Percentiles rank a stretch among this genome's conserved stretches.
phyloP scores from a whole-genome alignment of 108 stramenopile genomes.

The Conticribra guillardii region DNA sequence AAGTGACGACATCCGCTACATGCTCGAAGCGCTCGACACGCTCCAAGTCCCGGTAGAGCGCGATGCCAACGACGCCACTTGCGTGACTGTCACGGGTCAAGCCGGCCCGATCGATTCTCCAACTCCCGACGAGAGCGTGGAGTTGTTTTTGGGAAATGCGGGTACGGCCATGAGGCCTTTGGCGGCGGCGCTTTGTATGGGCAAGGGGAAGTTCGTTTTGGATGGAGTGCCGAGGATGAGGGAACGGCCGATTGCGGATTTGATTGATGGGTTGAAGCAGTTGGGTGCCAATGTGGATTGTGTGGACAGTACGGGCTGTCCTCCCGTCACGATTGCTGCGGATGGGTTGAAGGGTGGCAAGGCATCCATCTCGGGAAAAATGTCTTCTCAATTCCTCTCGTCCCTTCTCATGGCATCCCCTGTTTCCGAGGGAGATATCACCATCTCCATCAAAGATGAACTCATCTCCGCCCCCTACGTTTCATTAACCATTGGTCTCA shows the following conservation, averaged over 20 bases:
- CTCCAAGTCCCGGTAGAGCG: conserved; percentile 81
- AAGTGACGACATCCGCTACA: conserved; percentile 96
- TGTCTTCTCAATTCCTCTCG: conserved; percentile 96
- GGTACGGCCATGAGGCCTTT: conserved; percentile 97
- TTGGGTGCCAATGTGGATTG: conserved; percentile 93
- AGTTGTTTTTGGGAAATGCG: conserved; percentile 94
- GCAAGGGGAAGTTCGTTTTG: conserved; percentile 89
- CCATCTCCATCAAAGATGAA: conserved; percentile 93
- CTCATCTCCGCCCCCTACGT: conserved; percentile 97
- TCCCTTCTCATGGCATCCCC: conserved; percentile 96
- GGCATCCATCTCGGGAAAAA: conserved; percentile 93
- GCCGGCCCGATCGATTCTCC: conserved; percentile 88
- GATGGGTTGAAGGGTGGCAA: conserved; percentile 67
- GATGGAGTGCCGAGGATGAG: conserved; percentile 97
- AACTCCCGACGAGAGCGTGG: conserved; percentile 55
- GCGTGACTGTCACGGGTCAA: conserved; percentile 80
- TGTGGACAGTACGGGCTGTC: conserved; percentile 90
- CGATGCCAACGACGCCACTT: conserved; percentile 57
- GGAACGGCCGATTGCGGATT: conserved; percentile 94
- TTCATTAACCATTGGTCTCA: conserved; percentile 93
- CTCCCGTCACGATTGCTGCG: conserved; percentile 89
- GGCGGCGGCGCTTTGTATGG: conserved; percentile 91
- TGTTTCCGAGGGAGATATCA: conserved; percentile 75
- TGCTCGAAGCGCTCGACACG: conserved; percentile 90
- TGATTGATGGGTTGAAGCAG: conserved; percentile 92